Evolutionary conservation across 331 rosid genomes (phyloP), one percentile per base, ranked within the genome.

Genomic region (Erythrophleum ivorense): DNA sequence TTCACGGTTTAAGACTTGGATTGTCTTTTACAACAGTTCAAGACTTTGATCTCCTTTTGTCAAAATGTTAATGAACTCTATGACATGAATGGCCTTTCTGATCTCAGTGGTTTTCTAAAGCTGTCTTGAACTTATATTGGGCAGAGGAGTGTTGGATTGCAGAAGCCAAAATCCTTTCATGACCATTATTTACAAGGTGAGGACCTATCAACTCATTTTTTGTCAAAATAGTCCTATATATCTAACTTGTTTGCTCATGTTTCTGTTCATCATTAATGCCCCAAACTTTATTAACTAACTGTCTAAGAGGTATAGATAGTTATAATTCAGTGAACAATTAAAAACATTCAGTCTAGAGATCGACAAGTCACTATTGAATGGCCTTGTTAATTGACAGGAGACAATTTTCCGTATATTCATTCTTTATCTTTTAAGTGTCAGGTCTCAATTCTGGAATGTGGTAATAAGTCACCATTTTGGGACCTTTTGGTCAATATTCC

Each of bases 161-260:
- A 58, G 87, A 88, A 87, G 77, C 87, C 85, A 76, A 87, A 87
- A 84, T 73, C 86, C 62, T 79, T 83, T 76, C 86, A 81, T 57
- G 92, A 84, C 48, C 87, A 85, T 46, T 80, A 85, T 77, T 83
- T 85, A 78, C 89, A 78, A 86, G 94, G 97, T 93, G 82, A 83
- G 92, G 54, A 77, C 74, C 79, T 71, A 68, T 50, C 58, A 31
- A 54, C 53, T 82, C 36, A 3, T 72, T 71, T 64, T 72, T 81
- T 82, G 31, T 74, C 34, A 40, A 82, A 36, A 79, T 18, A 50
- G 62, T 85, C 41, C 18, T n/a, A 49, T 36, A 58, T 77, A 60
- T 76, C 18, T 21, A 21, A 70, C 54, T 53, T 71, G 54, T 71
- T 74, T 36, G 65, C 71, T 63, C 10, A 52, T 24, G 59, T 78